Evolutionary conservation across 176 grass and related monocot species (phyloP).

Genomic region (Guadua angustifolia): DNA sequence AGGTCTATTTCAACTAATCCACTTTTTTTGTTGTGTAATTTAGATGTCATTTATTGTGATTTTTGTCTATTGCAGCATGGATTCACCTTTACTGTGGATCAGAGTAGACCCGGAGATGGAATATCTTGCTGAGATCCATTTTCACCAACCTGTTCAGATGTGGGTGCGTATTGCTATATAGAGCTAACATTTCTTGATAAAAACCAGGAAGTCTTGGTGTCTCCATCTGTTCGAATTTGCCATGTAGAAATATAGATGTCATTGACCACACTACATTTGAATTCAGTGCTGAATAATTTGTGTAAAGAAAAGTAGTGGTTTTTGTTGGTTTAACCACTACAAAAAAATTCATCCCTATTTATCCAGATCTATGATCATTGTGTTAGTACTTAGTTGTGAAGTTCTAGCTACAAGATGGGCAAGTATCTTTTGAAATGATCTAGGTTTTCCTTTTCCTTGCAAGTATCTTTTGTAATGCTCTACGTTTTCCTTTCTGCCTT

Average conservation of each 20-base stretch:
- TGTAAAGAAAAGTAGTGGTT: neutral
- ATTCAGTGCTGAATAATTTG: slow-evolving; percentile 28
- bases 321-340: slow-evolving; percentile 20
- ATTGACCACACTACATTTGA: neutral
- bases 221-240: neutral
- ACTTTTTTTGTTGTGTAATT: slow-evolving; percentile 10
- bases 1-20: slow-evolving; percentile 58
- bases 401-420: neutral
- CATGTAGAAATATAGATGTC: neutral
- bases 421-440: neutral
- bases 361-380: slow-evolving; percentile 7
- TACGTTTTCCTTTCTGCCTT: neutral
- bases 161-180: slow-evolving; percentile 69
- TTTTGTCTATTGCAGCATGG: slow-evolving; percentile 60
- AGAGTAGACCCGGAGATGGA: slow-evolving; percentile 97
- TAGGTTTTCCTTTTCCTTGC: neutral
- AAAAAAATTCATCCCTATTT: neutral
- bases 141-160: slow-evolving; percentile 97
- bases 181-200: slow-evolving; percentile 2
- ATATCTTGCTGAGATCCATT: slow-evolving; percentile 94
- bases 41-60: slow-evolving; percentile 18
- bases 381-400: neutral
- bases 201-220: neutral
- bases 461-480: neutral
- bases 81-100: slow-evolving; percentile 94